phyloP scores from a whole-genome alignment of 2,329 filamentous ascomycete species.

The Alternaria panax region DNA sequence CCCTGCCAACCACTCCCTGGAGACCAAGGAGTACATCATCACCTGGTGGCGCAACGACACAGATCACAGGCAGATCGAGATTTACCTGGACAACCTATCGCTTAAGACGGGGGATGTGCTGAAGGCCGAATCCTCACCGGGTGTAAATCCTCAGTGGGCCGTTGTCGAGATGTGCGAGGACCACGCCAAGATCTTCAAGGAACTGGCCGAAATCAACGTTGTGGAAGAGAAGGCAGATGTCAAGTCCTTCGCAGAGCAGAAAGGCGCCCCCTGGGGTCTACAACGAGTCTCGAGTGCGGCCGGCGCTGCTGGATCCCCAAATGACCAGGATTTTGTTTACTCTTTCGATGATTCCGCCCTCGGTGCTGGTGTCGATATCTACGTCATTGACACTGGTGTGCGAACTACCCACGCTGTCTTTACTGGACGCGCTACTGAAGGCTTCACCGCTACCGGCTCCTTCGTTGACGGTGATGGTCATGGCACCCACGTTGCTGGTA shows the following conservation, averaged over 20 bases:
- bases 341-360: constrained; percentile 46
- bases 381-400: constrained; percentile 59
- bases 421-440: constrained; percentile 52
- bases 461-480: constrained; percentile 55
- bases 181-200: constrained; percentile 49
- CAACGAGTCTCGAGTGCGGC: constrained; percentile 53
- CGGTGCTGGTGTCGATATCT: constrained; percentile 57
- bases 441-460: constrained; percentile 50
- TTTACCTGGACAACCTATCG: constrained; percentile 27
- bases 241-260: constrained; percentile 38
- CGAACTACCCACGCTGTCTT: constrained; percentile 56
- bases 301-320: constrained; percentile 41
- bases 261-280: constrained; percentile 56
- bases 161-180: constrained; percentile 51
- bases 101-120: constrained; percentile 45
- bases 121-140: constrained; percentile 47
- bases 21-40: constrained; percentile 42
- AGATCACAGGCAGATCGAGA: constrained; percentile 9
- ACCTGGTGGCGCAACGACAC: constrained; percentile 32
- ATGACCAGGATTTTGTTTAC: constrained; percentile 52
- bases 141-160: constrained; percentile 51
- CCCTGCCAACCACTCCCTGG: constrained; percentile 35
- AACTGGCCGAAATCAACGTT: constrained; percentile 51
- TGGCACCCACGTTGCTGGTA: constrained; percentile 58
- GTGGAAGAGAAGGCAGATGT: constrained; percentile 53